phyloP scores from a whole-genome alignment of 108 stramenopile genomes.

The Stephanodiscus minutulus region DNA sequence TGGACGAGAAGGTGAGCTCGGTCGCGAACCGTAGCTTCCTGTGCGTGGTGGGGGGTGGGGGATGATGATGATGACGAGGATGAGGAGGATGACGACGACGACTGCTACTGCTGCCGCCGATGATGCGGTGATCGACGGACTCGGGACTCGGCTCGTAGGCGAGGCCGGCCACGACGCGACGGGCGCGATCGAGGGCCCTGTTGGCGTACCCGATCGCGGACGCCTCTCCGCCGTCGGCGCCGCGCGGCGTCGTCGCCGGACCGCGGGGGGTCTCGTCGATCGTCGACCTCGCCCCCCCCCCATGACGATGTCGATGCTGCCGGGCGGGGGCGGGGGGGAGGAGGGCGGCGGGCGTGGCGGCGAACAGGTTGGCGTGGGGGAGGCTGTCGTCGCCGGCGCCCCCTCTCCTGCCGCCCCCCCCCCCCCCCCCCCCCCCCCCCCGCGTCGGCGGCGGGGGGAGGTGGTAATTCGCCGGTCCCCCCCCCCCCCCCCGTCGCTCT shows the following conservation, averaged over 20 bases:
- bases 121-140: constrained; percentile 8
- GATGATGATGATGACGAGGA: too few relatives aligned
- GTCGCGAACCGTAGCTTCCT: constrained; percentile 2
- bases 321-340: too few relatives aligned
- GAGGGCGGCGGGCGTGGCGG: too few relatives aligned
- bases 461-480: too few relatives aligned
- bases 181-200: constrained; percentile 35
- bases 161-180: constrained; percentile 37
- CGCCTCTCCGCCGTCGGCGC: not conserved
- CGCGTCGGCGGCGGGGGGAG: too few relatives aligned
- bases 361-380: too few relatives aligned
- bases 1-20: constrained; percentile 9
- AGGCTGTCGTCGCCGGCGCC: too few relatives aligned
- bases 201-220: constrained; percentile 43
- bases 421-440: too few relatives aligned
- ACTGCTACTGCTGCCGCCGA: too few relatives aligned
- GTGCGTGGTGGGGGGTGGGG: constrained; percentile 9
- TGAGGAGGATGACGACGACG: not conserved
- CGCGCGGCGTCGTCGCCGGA: not conserved
- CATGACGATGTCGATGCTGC: too few relatives aligned
- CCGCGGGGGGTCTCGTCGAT: constrained; percentile 9
- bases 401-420: too few relatives aligned
- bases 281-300: not conserved
- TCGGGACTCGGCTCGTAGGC: constrained; percentile 48
- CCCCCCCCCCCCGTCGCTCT: too few relatives aligned